These are phyloP conservation scores for Russula compacta DNA, from an alignment of 768 basidiomycete species.

Conservation along the genomic window DNA sequence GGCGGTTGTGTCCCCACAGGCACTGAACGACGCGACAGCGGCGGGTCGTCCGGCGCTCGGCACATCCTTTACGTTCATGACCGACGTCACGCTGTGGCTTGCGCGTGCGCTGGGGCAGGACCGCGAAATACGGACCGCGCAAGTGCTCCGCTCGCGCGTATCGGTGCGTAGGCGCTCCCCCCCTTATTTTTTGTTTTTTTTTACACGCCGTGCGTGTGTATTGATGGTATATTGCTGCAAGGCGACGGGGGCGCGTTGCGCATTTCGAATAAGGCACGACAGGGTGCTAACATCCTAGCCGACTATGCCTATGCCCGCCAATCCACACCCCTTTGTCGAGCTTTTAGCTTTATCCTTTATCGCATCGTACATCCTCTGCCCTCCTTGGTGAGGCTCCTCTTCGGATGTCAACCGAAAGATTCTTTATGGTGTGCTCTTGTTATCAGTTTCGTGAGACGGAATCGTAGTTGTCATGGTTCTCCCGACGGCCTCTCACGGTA, in stretches of 20 bases:
- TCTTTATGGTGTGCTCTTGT: no score
- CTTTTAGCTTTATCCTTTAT: no score
- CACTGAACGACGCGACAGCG: slow-evolving; percentile 32
- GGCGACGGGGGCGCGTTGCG: background rate
- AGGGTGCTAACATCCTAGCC: background rate
- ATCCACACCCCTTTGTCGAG: background rate
- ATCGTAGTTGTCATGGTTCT: no score
- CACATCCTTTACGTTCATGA: slow-evolving; percentile 62
- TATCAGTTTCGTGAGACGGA: no score
- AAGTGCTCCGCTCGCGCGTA: slow-evolving; percentile 26
- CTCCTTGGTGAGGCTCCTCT: no score
- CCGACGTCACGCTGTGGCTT: slow-evolving; percentile 71
- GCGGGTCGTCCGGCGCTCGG: slow-evolving; percentile 64
- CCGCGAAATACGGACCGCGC: slow-evolving; percentile 19
- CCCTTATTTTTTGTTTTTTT: background rate
- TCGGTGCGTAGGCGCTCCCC: slow-evolving; percentile 17
- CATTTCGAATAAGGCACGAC: slow-evolving; percentile 9
- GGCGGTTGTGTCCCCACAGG: slow-evolving; percentile 34
- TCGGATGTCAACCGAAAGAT: no score
- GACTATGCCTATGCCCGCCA: background rate
- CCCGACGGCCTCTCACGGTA: no score
- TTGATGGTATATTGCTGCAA: background rate
- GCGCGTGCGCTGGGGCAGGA: slow-evolving; percentile 24
- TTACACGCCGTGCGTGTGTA: background rate
- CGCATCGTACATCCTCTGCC: no score